These are phyloP conservation scores for Omphalotus olearius DNA, from an alignment of 1,284 basidiomycete genomes.

Conservation along the genomic window DNA sequence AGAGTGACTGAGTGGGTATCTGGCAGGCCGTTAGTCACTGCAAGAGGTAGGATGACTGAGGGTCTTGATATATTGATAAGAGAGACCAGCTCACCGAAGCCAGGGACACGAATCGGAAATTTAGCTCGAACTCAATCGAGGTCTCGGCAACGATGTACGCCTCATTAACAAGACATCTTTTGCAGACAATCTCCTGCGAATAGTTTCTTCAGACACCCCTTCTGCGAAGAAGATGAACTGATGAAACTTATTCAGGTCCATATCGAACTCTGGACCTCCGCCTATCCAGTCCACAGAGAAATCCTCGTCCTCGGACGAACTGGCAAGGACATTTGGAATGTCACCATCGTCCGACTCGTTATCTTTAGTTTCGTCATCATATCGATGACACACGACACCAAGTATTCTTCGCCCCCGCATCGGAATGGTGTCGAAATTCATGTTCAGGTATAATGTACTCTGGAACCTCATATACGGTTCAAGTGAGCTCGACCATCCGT, in stretches of 20 bases:
- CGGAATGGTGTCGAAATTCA: constrained; percentile 13
- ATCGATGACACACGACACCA: not conserved
- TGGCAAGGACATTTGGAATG: not conserved
- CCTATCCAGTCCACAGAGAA: not conserved
- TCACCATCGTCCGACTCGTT: not conserved
- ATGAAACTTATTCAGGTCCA: not conserved
- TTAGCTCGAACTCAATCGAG: too few relatives aligned
- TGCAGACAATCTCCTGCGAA: not conserved
- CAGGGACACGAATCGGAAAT: too few relatives aligned
- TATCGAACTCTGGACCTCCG: not conserved
- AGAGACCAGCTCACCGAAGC: too few relatives aligned
- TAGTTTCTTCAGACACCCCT: not conserved
- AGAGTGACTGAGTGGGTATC: too few relatives aligned
- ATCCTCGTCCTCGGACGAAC: not conserved
- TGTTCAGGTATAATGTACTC: not conserved
- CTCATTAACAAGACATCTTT: not conserved
- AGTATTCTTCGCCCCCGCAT: not conserved
- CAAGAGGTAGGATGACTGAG: too few relatives aligned
- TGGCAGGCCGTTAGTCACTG: too few relatives aligned
- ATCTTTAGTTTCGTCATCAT: not conserved
- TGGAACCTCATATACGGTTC: not conserved
- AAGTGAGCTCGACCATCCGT: not conserved
- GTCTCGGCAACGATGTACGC: constrained; percentile 7
- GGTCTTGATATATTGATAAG: too few relatives aligned
- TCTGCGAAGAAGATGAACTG: constrained; percentile 8